phyloP scores from a whole-genome alignment of 192 early-diverging fungal genomes.

The Coemansia sp. region DNA sequence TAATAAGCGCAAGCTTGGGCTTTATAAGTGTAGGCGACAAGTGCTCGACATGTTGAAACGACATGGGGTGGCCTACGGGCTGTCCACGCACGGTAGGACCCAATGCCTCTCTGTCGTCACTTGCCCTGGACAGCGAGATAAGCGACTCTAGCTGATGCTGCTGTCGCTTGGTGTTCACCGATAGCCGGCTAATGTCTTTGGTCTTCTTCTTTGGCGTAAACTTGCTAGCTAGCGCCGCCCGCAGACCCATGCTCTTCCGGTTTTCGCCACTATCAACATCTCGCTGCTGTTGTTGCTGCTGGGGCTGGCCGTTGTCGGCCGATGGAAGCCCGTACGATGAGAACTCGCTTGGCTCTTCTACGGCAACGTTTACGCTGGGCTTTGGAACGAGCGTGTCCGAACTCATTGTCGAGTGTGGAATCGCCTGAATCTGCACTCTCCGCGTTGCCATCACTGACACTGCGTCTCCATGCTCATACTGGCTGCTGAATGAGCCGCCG shows the following conservation, averaged over 20 bases:
- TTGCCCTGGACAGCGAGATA: slow-evolving; percentile 31
- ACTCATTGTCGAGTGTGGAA: slow-evolving; percentile 43
- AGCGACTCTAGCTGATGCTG: slow-evolving; percentile 56
- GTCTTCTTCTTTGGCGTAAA: slow-evolving; percentile 51
- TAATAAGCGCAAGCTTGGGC: slow-evolving; percentile 50
- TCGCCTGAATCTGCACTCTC: slow-evolving; percentile 48
- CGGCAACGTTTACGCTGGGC: slow-evolving; percentile 16
- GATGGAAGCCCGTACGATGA: slow-evolving; percentile 47
- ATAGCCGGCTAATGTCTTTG: slow-evolving; percentile 32
- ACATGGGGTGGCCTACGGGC: slow-evolving; percentile 52
- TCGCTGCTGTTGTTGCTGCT: slow-evolving; percentile 13
- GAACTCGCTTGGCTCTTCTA: slow-evolving; percentile 15
- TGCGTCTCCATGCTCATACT: slow-evolving; percentile 29
- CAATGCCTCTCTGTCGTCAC: slow-evolving; percentile 12
- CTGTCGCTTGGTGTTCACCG: slow-evolving; percentile 47
- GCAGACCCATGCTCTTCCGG: slow-evolving; percentile 41
- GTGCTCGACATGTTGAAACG: slow-evolving; percentile 57
- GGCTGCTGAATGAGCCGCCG: slow-evolving; percentile 8
- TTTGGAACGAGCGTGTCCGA: slow-evolving; percentile 18
- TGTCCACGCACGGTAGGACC: slow-evolving; percentile 45
- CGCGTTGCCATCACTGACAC: slow-evolving; percentile 31
- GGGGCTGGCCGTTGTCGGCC: slow-evolving; percentile 39
- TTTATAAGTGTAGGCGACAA: slow-evolving; percentile 43
- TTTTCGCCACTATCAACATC: slow-evolving; percentile 3
- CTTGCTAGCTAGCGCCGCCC: slow-evolving; percentile 47